Evolutionary conservation across 2,329 filamentous ascomycete genomes (phyloP).

Genomic region (Colletotrichum tanaceti): DNA sequence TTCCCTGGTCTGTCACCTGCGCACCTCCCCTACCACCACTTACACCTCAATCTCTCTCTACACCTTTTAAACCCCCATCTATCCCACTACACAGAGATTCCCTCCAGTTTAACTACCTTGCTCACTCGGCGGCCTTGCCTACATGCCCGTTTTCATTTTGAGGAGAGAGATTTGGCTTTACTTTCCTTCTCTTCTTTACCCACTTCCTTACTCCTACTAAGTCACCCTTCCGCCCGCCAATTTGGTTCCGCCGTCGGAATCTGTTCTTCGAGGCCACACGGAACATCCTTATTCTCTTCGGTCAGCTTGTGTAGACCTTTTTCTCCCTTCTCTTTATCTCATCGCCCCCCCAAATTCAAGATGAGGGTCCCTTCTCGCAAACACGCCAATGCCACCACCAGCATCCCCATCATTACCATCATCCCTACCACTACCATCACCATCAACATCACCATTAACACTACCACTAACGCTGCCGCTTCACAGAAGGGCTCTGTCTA

Average conservation of each 20-base stretch:
- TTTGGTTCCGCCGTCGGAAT: background rate
- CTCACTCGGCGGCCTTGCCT: no score
- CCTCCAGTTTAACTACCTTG: background rate
- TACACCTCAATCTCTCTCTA: no score
- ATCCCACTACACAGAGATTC: background rate
- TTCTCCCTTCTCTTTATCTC: background rate
- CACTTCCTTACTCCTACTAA: background rate
- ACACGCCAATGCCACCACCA: background rate
- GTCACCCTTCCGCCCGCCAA: background rate
- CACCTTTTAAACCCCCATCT: background rate
- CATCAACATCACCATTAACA: no score
- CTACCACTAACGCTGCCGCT: background rate
- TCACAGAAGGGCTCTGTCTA: constrained; percentile 1
- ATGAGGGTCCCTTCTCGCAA: background rate
- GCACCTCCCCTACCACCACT: no score
- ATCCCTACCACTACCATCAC: no score
- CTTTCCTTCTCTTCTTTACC: no score
- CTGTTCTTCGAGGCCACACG: background rate
- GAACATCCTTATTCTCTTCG: background rate
- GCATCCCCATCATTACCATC: no score
- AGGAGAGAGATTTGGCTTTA: background rate
- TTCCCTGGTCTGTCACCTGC: no score
- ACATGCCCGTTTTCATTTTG: background rate
- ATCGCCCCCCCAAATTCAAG: background rate
- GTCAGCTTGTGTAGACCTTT: no score